phyloP scores from a whole-genome alignment of 2,329 filamentous ascomycete species.

The Hypoxylon sp. region DNA sequence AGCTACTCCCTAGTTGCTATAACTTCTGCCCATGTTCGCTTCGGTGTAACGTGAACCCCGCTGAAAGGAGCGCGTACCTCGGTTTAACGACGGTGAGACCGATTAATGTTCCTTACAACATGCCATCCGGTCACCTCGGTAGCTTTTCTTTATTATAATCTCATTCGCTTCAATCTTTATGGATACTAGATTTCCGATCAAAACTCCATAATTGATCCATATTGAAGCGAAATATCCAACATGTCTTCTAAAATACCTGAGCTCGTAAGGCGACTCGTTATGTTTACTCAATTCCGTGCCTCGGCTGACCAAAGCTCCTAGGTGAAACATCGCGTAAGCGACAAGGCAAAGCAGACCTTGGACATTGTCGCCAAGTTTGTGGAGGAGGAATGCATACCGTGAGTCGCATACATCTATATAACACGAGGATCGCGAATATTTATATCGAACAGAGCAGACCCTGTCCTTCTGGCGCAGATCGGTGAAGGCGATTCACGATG shows the following conservation, averaged over 20 bases:
- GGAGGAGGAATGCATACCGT: conserved; percentile 93
- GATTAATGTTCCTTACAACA: conserved; percentile 12
- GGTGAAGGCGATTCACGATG: conserved; percentile 84
- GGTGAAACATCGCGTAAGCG: conserved; percentile 77
- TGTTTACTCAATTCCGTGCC: conserved; percentile 8
- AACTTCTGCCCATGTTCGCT: background rate
- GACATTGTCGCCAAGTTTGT: conserved; percentile 96
- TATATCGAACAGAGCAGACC: conserved; percentile 73
- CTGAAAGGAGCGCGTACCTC: conserved; percentile 41
- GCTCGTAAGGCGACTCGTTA: conserved; percentile 48
- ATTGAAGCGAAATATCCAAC: conserved; percentile 25
- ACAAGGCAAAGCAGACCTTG: conserved; percentile 85
- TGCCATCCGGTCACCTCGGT: conserved; percentile 11
- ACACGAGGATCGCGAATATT: conserved; percentile 39
- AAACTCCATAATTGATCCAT: background rate
- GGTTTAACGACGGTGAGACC: conserved; percentile 17
- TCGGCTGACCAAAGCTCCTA: conserved; percentile 49
- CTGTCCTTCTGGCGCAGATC: conserved; percentile 83
- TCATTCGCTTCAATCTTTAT: conserved; percentile 5
- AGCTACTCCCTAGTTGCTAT: conserved; percentile 5
- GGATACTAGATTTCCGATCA: background rate
- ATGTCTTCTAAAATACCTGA: conserved; percentile 54
- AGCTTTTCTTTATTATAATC: background rate
- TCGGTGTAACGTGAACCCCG: conserved; percentile 27
- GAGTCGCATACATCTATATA: conserved; percentile 53